Conservation (phyloP, 2,329 filamentous ascomycete species). For the Teratosphaeria nubilosa region DNA sequence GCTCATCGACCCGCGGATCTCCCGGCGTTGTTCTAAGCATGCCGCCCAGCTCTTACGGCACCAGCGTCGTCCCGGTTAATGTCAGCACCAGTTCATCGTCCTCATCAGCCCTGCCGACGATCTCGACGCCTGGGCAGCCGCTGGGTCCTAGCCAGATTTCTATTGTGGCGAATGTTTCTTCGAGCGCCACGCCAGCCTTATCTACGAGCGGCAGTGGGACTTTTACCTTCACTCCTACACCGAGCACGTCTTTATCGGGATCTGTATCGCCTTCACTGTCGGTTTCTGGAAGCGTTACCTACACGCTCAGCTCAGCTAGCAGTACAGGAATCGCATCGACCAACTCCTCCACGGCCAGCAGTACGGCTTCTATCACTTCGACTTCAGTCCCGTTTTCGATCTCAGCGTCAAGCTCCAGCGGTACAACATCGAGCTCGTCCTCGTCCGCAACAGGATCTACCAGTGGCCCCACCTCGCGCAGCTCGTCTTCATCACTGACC, state of each 20-base stretch:
- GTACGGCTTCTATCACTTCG: background rate
- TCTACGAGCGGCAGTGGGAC: background rate
- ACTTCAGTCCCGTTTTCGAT: background rate
- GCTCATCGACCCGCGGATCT: background rate
- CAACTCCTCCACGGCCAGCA: background rate
- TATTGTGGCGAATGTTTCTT: background rate
- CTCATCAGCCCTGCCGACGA: background rate
- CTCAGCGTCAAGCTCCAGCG: background rate
- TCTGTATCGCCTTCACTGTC: background rate
- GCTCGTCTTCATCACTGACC: too few species aligned
- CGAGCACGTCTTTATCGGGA: background rate
- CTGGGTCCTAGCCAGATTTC: background rate
- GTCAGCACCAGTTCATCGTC: background rate
- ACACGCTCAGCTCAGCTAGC: background rate
- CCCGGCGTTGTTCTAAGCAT: background rate
- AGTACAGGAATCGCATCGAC: background rate
- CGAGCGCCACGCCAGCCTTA: background rate
- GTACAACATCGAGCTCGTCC: background rate
- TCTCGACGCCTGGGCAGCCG: background rate
- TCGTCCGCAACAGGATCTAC: too few species aligned
- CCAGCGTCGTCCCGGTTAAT: constrained; percentile 1
- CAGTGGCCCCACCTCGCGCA: too few species aligned
- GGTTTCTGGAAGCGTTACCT: background rate
- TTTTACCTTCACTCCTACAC: background rate
- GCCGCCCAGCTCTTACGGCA: constrained; percentile 4